A percentile compares a stretch with the other conserved stretches of the same genome.
Conservation (phyloP, 352 stramenopile species). For the Globisporangium perplexum region DNA sequence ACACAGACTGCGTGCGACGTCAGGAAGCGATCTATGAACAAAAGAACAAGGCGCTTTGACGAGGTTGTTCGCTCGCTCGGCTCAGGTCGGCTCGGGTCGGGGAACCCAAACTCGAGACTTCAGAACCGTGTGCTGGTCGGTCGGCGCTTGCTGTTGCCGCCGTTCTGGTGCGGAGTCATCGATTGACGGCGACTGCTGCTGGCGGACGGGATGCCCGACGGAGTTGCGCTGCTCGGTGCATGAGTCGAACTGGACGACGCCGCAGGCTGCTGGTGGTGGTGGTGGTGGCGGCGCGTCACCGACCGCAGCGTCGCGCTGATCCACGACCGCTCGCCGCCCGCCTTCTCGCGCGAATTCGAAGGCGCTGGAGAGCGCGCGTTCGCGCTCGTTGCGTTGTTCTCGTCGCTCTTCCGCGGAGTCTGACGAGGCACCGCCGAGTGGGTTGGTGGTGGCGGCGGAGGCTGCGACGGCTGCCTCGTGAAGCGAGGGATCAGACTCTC, state of each 20-base stretch:
- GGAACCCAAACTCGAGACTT: too few relatives aligned
- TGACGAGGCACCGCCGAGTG: neutral
- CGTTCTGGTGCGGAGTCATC: neutral
- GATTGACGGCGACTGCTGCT: slow-evolving; percentile 5
- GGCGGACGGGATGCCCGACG: slow-evolving; percentile 5
- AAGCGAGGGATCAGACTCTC: slow-evolving; percentile 16
- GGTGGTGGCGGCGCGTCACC: neutral
- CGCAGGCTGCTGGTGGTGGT: neutral
- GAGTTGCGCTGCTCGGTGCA: neutral
- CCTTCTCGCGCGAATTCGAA: neutral
- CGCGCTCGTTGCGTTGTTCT: slow-evolving; percentile 3
- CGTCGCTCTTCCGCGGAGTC: slow-evolving; percentile 3
- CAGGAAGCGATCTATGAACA: too few relatives aligned
- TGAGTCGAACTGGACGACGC: neutral
- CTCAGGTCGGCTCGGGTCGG: too few relatives aligned
- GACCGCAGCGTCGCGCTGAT: slow-evolving; percentile 7
- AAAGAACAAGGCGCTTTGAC: too few relatives aligned
- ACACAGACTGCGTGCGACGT: too few relatives aligned
- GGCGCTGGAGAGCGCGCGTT: neutral
- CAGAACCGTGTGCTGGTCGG: slow-evolving; percentile 9
- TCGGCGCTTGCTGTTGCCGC: slow-evolving; percentile 6
- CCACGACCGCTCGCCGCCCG: slow-evolving; percentile 4
- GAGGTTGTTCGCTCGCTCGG: too few relatives aligned
- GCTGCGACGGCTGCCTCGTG: neutral
- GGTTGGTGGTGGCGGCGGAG: neutral